Base-by-base conservation (phyloP, 2,329 filamentous ascomycete species). In the Coleophoma cylindrospora region DNA sequence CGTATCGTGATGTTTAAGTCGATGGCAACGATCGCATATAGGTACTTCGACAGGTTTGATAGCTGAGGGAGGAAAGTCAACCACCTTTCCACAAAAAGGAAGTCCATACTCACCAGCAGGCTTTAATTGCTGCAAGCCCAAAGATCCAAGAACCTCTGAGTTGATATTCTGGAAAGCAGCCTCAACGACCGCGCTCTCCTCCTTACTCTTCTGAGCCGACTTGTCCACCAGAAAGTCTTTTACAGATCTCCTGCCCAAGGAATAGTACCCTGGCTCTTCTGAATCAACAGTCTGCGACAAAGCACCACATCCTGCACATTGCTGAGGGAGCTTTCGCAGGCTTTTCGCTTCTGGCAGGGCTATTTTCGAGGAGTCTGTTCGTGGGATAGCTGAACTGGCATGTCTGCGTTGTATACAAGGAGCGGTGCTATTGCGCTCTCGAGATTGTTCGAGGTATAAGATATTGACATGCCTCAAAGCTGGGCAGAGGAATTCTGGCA, bases 21-120 rank as follows among this genome's bases (percentile, higher is more conserved):
- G 77, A 66, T 96, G 91, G 62, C 94, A 99, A 61, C 94, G 83
- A 58, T 94, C 87, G 70, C 94, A 99, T 7, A 95, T 69, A 1
- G 87, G 87, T 19, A 54, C 40, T 32, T 58, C 57, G 22, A 49
- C 13, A 17, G n/a, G 27, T 46, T 50, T 54, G 15, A 27, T 57
- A 61, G 13, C 38, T 43, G 17, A 37, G n/a, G 43, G 11, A 48
- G 10, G 33, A 33, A 14, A 32, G 9, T 27, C 27, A 27, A 27
- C 27, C 6, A 27, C 27, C 9, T 27, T 27, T 27, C 27, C 7
- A 10, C 27, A 27, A 27, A 27, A 10, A 27, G 9, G 27, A 7
- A 7, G 6, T 3, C 9, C 9, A 27, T 27, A 38, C 36, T 17
- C 36, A 38, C 36, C 6, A n/a, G 36, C 14, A 7, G 36, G 15